Percentiles rank a stretch among this genome's conserved stretches.
phyloP scores from a whole-genome alignment of 106 monocot genomes.

The Narthecium ossifragum region DNA sequence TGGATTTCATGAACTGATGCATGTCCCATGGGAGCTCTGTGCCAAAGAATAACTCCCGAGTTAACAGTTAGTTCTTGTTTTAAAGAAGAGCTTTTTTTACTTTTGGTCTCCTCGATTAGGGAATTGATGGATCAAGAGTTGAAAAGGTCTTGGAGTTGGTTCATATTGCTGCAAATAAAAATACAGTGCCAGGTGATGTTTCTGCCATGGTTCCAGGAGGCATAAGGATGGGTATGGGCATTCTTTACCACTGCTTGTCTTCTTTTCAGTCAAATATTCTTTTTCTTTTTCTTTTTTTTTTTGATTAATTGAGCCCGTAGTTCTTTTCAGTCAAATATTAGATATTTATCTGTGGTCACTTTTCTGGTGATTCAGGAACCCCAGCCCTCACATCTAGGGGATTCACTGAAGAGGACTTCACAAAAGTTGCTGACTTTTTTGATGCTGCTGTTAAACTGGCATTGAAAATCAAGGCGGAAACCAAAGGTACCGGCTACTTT shows the following conservation, averaged over 20 bases:
- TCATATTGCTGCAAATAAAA: conserved; percentile 97
- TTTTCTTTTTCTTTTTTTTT: too few relatives aligned
- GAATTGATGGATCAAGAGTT: conserved; percentile 96
- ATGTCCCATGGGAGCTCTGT: too few relatives aligned
- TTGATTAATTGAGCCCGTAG: too few relatives aligned
- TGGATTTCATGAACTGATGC: too few relatives aligned
- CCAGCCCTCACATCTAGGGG: conserved; percentile 95
- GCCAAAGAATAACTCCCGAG: too few relatives aligned
- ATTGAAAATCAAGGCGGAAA: conserved; percentile 65
- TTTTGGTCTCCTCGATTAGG: too few relatives aligned
- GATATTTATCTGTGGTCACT: too few relatives aligned
- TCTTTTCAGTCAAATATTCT: background rate
- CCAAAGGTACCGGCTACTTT: conserved; percentile 39
- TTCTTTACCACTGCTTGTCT: background rate
- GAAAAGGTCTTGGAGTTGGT: conserved; percentile 91
- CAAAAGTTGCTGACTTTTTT: conserved; percentile 87
- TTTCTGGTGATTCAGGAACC: conserved; percentile 56
- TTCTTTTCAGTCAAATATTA: background rate
- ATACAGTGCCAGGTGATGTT: conserved; percentile 95
- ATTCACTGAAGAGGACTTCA: conserved; percentile 92
- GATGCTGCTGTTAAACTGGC: conserved; percentile 75
- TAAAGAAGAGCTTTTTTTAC: too few relatives aligned
- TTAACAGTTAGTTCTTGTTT: too few relatives aligned
- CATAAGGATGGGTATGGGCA: conserved; percentile 76
- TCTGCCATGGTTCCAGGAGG: conserved; percentile 99